Conservation (phyloP, 305 asterid species). For the Plantago lanceolata region DNA sequence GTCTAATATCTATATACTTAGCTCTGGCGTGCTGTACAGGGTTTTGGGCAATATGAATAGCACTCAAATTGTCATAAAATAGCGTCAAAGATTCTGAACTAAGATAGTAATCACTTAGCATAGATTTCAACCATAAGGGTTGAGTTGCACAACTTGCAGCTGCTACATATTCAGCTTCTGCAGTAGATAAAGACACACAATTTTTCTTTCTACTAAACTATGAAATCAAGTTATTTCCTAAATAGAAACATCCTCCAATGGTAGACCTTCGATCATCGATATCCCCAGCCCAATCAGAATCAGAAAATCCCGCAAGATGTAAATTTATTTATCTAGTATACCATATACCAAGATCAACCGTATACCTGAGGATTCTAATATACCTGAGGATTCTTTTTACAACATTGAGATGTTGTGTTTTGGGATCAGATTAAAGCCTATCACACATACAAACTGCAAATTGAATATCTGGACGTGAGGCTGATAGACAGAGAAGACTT, state of each 20-base stretch:
- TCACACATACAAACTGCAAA: background rate
- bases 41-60: background rate
- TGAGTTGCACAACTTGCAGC: background rate
- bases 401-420: background rate
- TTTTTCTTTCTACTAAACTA: background rate
- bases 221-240: background rate
- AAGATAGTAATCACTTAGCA: background rate
- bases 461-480: background rate
- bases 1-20: background rate
- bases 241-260: background rate
- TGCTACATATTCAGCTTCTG: background rate
- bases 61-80: background rate
- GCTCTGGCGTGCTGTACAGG: background rate
- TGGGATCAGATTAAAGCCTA: background rate
- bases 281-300: background rate
- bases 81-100: background rate
- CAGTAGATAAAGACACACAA: background rate
- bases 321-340: background rate
- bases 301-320: background rate
- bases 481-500: background rate
- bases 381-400: background rate
- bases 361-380: no score
- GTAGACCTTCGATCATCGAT: background rate
- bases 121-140: background rate
- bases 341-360: background rate